Evolutionary conservation across 1,139 yeast genomes (phyloP).

Genomic region (Saccharomycopsis phalli): DNA sequence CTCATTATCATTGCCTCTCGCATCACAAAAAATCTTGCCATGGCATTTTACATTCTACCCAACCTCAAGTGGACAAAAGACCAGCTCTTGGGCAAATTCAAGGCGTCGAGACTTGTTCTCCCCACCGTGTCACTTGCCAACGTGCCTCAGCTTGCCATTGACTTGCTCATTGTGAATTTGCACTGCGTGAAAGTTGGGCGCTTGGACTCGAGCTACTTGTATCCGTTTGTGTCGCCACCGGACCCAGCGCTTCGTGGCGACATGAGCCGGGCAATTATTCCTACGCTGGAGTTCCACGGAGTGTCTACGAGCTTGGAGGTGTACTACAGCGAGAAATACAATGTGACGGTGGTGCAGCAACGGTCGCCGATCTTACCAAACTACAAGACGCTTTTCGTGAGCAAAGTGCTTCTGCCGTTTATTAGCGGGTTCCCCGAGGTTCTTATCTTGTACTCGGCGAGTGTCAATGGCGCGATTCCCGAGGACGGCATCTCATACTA

Average conservation of each 20-base stretch:
- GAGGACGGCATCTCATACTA: slow-evolving; percentile 7
- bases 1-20: no score
- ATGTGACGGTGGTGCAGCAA: slow-evolving; percentile 61
- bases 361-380: slow-evolving; percentile 78
- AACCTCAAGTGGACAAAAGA: neutral
- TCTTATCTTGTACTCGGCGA: slow-evolving; percentile 33
- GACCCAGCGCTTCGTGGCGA: slow-evolving; percentile 34
- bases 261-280: slow-evolving; percentile 11
- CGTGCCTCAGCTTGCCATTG: slow-evolving; percentile 77
- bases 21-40: no score
- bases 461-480: neutral
- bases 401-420: slow-evolving; percentile 45
- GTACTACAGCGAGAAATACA: slow-evolving; percentile 32
- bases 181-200: slow-evolving; percentile 43
- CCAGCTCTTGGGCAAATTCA: slow-evolving; percentile 3
- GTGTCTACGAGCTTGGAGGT: slow-evolving; percentile 58
- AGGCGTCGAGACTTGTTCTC: slow-evolving; percentile 36
- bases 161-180: slow-evolving; percentile 59
- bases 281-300: slow-evolving; percentile 27
- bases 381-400: slow-evolving; percentile 42
- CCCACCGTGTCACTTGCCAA: slow-evolving; percentile 86
- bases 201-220: slow-evolving; percentile 52
- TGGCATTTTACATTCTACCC: neutral
- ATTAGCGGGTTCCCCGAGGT: slow-evolving; percentile 35
- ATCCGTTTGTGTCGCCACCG: slow-evolving; percentile 79